Evolutionary conservation across 2,329 filamentous ascomycete genomes (phyloP).

Genomic region (Ampelomyces quisqualis): DNA sequence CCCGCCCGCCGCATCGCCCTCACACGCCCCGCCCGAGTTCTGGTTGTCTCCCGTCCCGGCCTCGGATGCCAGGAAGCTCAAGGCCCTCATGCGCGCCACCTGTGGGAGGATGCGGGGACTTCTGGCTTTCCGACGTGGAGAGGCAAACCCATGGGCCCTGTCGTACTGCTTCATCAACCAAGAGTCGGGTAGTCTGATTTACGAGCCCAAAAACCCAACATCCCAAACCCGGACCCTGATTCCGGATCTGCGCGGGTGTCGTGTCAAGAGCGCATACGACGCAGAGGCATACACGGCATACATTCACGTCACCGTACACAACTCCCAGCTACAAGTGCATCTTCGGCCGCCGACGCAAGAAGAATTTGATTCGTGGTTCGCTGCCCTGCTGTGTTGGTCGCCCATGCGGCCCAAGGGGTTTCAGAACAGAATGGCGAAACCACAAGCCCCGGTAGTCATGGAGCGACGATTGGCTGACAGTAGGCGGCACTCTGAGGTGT

Average conservation of each 20-base stretch:
- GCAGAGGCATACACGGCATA: conserved; percentile 52
- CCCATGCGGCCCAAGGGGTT: conserved; percentile 64
- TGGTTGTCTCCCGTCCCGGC: conserved; percentile 52
- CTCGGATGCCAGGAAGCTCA: conserved; percentile 68
- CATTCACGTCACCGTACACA: conserved; percentile 55
- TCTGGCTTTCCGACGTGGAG: conserved; percentile 68
- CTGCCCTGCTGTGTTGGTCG: conserved; percentile 79
- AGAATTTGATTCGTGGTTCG: conserved; percentile 77
- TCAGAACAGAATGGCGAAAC: conserved; percentile 55
- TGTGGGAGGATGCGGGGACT: conserved; percentile 79
- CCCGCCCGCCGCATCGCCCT: conserved; percentile 24
- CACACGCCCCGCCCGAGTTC: conserved; percentile 34
- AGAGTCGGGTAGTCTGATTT: conserved; percentile 71
- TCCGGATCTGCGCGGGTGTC: conserved; percentile 73
- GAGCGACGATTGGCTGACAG: conserved; percentile 43
- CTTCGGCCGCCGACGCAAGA: conserved; percentile 64
- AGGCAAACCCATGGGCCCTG: conserved; percentile 63
- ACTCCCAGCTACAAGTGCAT: conserved; percentile 61
- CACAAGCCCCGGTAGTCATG: conserved; percentile 44
- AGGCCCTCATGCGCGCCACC: conserved; percentile 74
- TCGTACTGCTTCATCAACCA: conserved; percentile 80
- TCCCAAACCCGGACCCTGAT: conserved; percentile 65
- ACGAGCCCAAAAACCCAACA: conserved; percentile 67
- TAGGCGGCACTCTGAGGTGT: conserved; percentile 53
- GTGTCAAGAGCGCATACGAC: conserved; percentile 57